Conservation (phyloP, 148 eudicot species). For the Chenopodium quinoa region DNA sequence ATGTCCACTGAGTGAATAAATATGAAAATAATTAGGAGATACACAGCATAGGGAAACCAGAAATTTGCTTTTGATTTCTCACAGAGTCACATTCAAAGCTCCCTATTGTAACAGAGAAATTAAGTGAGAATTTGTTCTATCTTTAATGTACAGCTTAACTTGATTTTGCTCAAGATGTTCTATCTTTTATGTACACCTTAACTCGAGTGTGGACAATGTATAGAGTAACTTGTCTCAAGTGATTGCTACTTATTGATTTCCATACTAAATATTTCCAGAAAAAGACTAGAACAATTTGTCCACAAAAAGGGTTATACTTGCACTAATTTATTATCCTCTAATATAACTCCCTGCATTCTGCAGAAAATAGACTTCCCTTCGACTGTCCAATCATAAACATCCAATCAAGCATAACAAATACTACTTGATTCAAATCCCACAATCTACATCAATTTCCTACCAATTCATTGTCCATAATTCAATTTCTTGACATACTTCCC, state of each 20-base stretch:
- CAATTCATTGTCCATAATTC: neutral
- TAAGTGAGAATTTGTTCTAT: too few relatives aligned
- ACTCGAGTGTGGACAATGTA: neutral
- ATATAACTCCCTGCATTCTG: neutral
- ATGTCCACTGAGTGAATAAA: neutral
- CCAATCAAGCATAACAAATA: neutral
- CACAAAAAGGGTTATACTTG: neutral
- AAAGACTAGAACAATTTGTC: neutral
- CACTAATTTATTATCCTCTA: neutral
- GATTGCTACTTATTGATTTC: neutral
- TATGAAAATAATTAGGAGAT: too few relatives aligned
- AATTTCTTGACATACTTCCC: neutral
- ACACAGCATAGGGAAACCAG: too few relatives aligned
- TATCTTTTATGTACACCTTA: neutral
- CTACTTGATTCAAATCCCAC: neutral
- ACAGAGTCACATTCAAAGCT: neutral
- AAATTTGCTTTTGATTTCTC: neutral
- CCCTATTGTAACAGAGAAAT: neutral
- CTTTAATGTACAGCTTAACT: neutral
- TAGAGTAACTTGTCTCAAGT: neutral
- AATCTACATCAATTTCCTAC: neutral
- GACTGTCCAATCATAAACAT: constrained; percentile 1
- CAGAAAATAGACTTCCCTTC: neutral
- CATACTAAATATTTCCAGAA: too few relatives aligned
- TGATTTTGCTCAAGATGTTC: too few relatives aligned